These are phyloP conservation scores for Eucalyptus regnans DNA, from an alignment of 345 rosid genomes.

Conservation along the genomic window DNA sequence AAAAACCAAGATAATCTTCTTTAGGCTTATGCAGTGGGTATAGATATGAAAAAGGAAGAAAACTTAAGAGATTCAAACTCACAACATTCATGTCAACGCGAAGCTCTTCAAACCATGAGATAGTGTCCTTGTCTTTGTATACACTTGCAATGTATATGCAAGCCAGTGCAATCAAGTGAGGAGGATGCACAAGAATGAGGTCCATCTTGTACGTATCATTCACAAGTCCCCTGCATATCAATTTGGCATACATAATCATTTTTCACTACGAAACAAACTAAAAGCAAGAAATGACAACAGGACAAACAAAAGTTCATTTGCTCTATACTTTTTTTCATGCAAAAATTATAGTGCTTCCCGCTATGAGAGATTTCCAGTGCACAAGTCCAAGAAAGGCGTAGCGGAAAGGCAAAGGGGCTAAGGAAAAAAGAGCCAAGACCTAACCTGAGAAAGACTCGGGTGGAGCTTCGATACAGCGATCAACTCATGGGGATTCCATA, in stretches of 20 bases:
- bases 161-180: constrained; percentile 81
- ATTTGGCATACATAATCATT: background rate
- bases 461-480: too few species aligned
- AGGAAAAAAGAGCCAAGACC: too few species aligned
- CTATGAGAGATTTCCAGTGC: too few species aligned
- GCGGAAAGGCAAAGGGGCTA: too few species aligned
- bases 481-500: too few species aligned
- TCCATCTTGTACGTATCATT: constrained; percentile 97
- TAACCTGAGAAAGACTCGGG: too few species aligned
- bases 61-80: constrained; percentile 12
- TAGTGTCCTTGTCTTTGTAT: constrained; percentile 61
- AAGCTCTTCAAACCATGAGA: constrained; percentile 97
- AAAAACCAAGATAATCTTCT: background rate
- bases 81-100: constrained; percentile 92
- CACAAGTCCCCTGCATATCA: constrained; percentile 61
- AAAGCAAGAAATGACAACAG: background rate
- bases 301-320: background rate
- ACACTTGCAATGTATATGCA: constrained; percentile 73
- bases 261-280: background rate
- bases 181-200: constrained; percentile 80
- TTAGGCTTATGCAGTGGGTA: background rate
- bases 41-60: background rate
- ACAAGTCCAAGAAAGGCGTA: too few species aligned
- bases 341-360: background rate
- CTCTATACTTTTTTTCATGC: background rate